Base-by-base conservation (phyloP, 441 rosid genomes). In the Populus hybrid region DNA sequence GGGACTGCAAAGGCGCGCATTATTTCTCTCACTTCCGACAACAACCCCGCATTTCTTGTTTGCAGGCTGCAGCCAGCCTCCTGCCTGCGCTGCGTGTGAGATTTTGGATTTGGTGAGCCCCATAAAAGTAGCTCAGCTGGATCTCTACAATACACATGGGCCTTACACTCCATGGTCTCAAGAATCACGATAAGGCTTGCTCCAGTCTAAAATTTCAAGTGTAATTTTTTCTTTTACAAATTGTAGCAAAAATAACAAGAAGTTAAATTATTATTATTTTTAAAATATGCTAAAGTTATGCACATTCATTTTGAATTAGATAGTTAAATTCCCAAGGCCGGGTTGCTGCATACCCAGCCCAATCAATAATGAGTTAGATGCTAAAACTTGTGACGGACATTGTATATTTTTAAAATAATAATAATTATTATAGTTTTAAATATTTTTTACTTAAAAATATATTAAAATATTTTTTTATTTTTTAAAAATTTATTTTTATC, bases 1-100 rank as follows among this genome's bases (percentile, higher is more conserved):
- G 82, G 19, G 79, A 85, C 72, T 3, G 86, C 78, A 21, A 72
- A 79, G 75, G 86, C 83, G 61, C 75, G 84, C 89, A 90, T 88
- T 57, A 50, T 85, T 81, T 75, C 74, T 65, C 38, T 40, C 65
- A 9, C 9, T 23, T 9, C 3, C 9, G 26, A 23, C 5, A 59
- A 69, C 36, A 32, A 18, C 74, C 59, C 50, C 77, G 19, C 81
- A 53, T 36, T 73, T 59, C 46, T 38, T 12, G 14, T 40, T 57
- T 36, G 23, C 9, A 16, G 38, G 61, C 14, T 74, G 16, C 70
- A 57, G 5, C 42, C 5, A 35, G 10, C 23, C 40, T 35, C 3
- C 21, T 69, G 46, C 21, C 21, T 18, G 18, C 12, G 14, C 9
- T 1, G 6, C 46, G 11, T 5, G 24, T 69, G 7, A 21, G 5